Conservation (phyloP, 208 protist species). For the Trypanosoma theileri region DNA sequence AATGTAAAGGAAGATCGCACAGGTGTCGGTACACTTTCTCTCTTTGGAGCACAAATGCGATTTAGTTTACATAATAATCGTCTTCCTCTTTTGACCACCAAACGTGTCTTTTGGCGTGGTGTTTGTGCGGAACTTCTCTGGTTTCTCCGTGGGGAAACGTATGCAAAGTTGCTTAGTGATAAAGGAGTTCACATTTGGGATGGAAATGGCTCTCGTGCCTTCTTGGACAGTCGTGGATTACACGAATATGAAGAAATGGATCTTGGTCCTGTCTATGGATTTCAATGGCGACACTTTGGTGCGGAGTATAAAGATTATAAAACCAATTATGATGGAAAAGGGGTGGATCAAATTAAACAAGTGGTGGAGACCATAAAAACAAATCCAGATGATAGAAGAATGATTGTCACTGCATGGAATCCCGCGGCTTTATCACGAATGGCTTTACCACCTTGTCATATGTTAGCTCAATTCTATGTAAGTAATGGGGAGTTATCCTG, state of each 20-base stretch:
- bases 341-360: conserved; percentile 96
- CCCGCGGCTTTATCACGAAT: conserved; percentile 93
- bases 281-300: conserved; percentile 99
- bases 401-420: conserved; percentile 98
- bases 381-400: conserved; percentile 94
- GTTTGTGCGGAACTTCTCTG: conserved; percentile 98
- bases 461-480: conserved; percentile 98
- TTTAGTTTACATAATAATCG: conserved; percentile 93
- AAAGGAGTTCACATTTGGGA: conserved; percentile 98
- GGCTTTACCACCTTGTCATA: conserved; percentile 98
- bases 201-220: conserved; percentile 96
- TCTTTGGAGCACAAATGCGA: conserved; percentile 97
- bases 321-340: conserved; percentile 91
- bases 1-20: conserved; percentile 94
- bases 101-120: conserved; percentile 98
- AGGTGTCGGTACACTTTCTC: conserved; percentile 92
- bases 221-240: conserved; percentile 94
- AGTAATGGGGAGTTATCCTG: conserved; percentile 94
- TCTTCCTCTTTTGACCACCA: conserved; percentile 98
- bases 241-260: conserved; percentile 93
- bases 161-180: conserved; percentile 89
- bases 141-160: conserved; percentile 97
- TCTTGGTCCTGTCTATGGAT: conserved; percentile 98
- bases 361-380: conserved; percentile 92
- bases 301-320: conserved; percentile 89